Conservation (phyloP, 2,329 filamentous ascomycete species). For the Alternaria metachromatica region DNA sequence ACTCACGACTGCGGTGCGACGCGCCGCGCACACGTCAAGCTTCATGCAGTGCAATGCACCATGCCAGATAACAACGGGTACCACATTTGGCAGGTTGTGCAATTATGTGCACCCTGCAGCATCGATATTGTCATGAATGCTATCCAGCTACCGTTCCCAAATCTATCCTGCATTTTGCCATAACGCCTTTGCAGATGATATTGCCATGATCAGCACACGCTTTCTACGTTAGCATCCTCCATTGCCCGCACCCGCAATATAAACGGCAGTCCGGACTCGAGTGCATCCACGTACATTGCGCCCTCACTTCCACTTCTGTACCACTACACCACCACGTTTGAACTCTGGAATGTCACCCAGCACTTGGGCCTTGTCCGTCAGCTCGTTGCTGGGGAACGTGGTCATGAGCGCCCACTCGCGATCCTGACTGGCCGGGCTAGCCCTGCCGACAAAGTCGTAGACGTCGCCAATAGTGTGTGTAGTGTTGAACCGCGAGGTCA, state of each 20-base stretch:
- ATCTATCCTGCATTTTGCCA: slow-evolving; percentile 2
- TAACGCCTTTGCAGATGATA: background rate
- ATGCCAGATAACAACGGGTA: background rate
- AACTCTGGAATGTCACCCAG: slow-evolving; percentile 58
- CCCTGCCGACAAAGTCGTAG: slow-evolving; percentile 74
- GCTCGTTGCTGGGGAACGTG: slow-evolving; percentile 82
- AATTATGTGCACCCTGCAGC: slow-evolving; percentile 6
- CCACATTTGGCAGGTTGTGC: slow-evolving; percentile 6
- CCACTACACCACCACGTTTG: slow-evolving; percentile 61
- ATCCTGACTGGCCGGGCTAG: slow-evolving; percentile 62
- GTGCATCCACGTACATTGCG: background rate
- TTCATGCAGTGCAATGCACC: slow-evolving; percentile 9
- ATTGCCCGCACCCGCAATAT: background rate
- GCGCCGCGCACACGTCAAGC: background rate
- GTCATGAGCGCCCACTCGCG: slow-evolving; percentile 79
- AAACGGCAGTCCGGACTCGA: background rate
- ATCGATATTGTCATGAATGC: slow-evolving; percentile 1
- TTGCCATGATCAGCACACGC: background rate
- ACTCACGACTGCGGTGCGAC: slow-evolving; percentile 4
- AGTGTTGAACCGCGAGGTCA: slow-evolving; percentile 83
- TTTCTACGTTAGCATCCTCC: background rate
- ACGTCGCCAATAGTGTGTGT: slow-evolving; percentile 79
- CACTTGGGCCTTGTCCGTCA: slow-evolving; percentile 67
- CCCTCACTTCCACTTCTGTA: slow-evolving; percentile 60
- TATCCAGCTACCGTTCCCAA: background rate